These are phyloP conservation scores for Fusarium sp. DNA, from an alignment of 2,329 filamentous ascomycete species.

Conservation along the genomic window DNA sequence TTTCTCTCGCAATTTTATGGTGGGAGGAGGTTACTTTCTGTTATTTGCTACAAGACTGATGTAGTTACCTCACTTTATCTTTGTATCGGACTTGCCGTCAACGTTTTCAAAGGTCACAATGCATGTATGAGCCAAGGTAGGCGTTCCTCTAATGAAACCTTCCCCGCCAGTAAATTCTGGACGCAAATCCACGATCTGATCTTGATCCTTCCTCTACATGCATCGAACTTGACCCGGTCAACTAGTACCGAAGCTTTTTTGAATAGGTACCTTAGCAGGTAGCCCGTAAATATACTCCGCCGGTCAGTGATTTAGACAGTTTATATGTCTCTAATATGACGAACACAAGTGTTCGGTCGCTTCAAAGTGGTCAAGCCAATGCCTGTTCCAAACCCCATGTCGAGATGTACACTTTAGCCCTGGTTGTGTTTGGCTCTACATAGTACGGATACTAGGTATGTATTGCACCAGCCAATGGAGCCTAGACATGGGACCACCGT, in stretches of 20 bases:
- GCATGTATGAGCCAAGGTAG: constrained; percentile 25
- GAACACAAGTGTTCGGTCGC: background rate
- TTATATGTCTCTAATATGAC: background rate
- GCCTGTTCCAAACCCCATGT: constrained; percentile 25
- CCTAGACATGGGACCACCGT: constrained; percentile 42
- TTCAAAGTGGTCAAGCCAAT: constrained; percentile 7
- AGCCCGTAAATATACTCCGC: background rate
- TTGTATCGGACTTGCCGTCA: constrained; percentile 36
- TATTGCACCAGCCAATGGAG: constrained; percentile 37
- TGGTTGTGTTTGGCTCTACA: constrained; percentile 7
- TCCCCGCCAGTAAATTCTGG: background rate
- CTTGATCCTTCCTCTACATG: background rate
- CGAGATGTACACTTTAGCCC: constrained; percentile 28
- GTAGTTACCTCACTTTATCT: background rate
- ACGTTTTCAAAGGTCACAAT: constrained; percentile 3
- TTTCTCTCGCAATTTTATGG: constrained; percentile 6
- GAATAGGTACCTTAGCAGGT: too few relatives aligned
- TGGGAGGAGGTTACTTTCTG: constrained; percentile 8
- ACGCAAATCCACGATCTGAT: background rate
- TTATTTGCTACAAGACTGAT: background rate
- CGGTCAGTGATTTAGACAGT: too few relatives aligned
- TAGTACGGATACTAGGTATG: too few relatives aligned
- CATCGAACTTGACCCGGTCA: background rate
- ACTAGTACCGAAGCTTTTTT: background rate
- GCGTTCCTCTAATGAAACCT: constrained; percentile 27